Conservation (phyloP, 148 eudicot species). For the Dysphania ambrosioides region DNA sequence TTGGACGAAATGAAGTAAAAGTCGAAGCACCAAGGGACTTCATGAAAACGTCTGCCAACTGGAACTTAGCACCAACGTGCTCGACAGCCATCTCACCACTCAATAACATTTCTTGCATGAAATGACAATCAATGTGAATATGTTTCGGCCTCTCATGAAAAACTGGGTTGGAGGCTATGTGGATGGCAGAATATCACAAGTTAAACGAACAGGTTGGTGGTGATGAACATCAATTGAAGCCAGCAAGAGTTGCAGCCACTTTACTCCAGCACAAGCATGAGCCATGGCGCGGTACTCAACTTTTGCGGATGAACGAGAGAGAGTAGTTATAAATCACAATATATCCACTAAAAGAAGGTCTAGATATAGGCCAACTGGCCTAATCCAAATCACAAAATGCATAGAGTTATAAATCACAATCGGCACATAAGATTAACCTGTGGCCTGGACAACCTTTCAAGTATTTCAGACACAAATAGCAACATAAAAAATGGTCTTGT, state of each 20-base stretch:
- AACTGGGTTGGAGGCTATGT: background rate
- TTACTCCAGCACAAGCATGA: background rate
- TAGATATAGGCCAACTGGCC: background rate
- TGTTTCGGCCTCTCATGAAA: conserved; percentile 5
- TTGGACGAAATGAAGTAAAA: too few relatives aligned
- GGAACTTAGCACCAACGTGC: too few relatives aligned
- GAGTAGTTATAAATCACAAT: background rate
- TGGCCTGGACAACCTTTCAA: background rate
- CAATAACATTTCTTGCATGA: too few relatives aligned
- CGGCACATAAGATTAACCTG: background rate
- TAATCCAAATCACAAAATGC: conserved; percentile 6
- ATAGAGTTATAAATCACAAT: background rate
- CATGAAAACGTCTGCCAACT: too few relatives aligned
- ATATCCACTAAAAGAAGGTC: background rate
- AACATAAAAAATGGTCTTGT: background rate
- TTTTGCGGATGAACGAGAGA: conserved; percentile 3
- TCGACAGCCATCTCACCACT: too few relatives aligned
- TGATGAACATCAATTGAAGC: background rate
- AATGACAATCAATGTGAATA: conserved; percentile 5
- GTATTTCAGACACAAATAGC: background rate
- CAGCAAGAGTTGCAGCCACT: background rate
- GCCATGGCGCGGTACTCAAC: conserved; percentile 9
- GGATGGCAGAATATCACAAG: background rate
- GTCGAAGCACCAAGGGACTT: too few relatives aligned
- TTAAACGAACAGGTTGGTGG: background rate